Conservation (phyloP, 768 basidiomycete species). For the Dacryopinax primogenitus region DNA sequence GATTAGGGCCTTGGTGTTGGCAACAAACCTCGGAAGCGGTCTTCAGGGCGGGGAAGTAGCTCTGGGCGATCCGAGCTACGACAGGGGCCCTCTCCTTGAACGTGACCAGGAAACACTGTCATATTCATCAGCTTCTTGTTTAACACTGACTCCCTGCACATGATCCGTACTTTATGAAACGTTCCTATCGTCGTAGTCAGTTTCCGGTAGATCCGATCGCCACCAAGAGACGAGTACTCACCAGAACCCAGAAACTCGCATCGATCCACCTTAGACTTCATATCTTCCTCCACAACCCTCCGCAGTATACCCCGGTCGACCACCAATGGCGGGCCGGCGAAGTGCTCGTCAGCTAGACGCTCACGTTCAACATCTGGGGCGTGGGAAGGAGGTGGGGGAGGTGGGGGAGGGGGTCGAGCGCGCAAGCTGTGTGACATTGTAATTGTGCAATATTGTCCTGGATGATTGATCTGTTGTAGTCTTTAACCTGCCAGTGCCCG, state of each 20-base stretch:
- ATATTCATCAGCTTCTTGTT: constrained; percentile 4
- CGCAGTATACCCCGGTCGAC: constrained; percentile 63
- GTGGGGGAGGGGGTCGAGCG: not conserved
- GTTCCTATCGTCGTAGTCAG: constrained; percentile 46
- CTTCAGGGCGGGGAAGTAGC: constrained; percentile 76
- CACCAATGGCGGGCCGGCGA: constrained; percentile 45
- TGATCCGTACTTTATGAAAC: constrained; percentile 57
- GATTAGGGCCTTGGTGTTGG: not conserved
- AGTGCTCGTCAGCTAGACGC: not conserved
- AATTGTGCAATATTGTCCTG: too few species aligned
- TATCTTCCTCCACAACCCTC: constrained; percentile 63
- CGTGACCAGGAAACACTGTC: constrained; percentile 63
- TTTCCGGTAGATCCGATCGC: constrained; percentile 15
- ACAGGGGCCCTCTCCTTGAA: constrained; percentile 47
- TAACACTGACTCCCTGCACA: not conserved
- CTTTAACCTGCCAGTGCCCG: too few species aligned
- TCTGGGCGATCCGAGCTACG: constrained; percentile 67
- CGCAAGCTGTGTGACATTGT: not conserved
- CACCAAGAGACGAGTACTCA: constrained; percentile 26
- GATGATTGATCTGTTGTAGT: too few species aligned
- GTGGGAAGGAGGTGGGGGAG: not conserved
- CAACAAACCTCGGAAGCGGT: constrained; percentile 53
- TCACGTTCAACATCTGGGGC: not conserved
- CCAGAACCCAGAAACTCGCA: constrained; percentile 66
- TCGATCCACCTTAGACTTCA: constrained; percentile 49